These are phyloP conservation scores for Entrophospora sp. DNA, from an alignment of 192 early-diverging fungal genomes.

Conservation along the genomic window DNA sequence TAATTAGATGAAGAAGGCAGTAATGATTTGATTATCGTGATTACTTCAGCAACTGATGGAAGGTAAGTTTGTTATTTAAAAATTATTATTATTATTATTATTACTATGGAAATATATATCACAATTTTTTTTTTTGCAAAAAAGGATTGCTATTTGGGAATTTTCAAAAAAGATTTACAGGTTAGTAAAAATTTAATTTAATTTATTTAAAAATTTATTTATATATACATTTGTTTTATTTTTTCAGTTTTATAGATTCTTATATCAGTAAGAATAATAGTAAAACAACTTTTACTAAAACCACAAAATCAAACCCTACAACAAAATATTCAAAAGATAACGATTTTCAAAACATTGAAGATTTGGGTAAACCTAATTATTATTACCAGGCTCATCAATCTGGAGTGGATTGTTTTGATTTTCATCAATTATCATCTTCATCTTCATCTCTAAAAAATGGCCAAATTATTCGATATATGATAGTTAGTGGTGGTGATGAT, in stretches of 20 bases:
- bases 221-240: constrained; percentile 1
- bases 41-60: constrained; percentile 49
- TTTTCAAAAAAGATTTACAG: constrained; percentile 22
- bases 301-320: too few relatives aligned
- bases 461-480: constrained; percentile 9
- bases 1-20: constrained; percentile 7
- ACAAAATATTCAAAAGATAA: too few relatives aligned
- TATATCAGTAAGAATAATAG: too few relatives aligned
- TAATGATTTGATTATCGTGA: constrained; percentile 33
- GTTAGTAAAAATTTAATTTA: constrained; percentile 18
- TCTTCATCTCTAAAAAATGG: constrained; percentile 5
- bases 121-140: neutral
- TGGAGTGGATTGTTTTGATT: constrained; percentile 66
- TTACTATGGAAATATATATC: neutral
- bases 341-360: too few relatives aligned
- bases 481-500: constrained; percentile 75
- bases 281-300: too few relatives aligned
- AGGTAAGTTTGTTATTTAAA: constrained; percentile 13
- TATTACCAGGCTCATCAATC: constrained; percentile 44
- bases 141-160: constrained; percentile 44
- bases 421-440: constrained; percentile 15
- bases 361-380: constrained; percentile 24
- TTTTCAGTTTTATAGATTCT: constrained; percentile 6
- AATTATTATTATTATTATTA: constrained; percentile 15
- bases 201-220: too few relatives aligned